phyloP scores from a whole-genome alignment of 306 rosid species.

The Rosa multiflora region DNA sequence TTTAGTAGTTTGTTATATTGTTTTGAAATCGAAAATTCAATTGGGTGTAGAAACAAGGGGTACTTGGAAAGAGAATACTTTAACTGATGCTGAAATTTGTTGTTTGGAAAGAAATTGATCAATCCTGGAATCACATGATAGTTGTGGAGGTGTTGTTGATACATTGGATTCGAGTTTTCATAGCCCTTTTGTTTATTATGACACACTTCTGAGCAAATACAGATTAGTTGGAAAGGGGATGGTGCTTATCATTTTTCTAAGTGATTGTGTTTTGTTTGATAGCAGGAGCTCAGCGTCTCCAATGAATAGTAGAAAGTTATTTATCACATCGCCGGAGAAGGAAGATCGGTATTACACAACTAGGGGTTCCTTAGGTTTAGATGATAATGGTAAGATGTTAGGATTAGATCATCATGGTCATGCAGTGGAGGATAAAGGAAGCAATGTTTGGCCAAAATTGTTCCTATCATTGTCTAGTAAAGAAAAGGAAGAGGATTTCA shows the following conservation, averaged over 20 bases:
- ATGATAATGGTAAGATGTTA: constrained; percentile 46
- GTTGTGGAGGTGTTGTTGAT: constrained; percentile 10
- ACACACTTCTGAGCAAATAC: neutral
- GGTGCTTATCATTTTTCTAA: neutral
- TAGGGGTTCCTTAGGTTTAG: constrained; percentile 54
- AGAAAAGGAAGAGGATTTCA: constrained; percentile 63
- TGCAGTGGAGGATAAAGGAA: constrained; percentile 33
- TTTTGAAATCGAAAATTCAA: neutral
- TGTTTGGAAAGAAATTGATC: constrained; percentile 2
- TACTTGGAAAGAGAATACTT: neutral
- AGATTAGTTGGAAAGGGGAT: neutral
- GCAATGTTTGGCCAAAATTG: constrained; percentile 52
- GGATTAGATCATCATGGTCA: constrained; percentile 36
- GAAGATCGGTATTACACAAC: constrained; percentile 60
- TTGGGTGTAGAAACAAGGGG: neutral
- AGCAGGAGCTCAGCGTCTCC: constrained; percentile 33
- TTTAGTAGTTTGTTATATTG: neutral
- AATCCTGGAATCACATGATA: neutral
- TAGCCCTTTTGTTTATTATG: neutral
- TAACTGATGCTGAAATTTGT: neutral
- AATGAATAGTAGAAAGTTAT: constrained; percentile 27
- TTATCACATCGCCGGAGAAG: constrained; percentile 44
- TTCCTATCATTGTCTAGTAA: constrained; percentile 52
- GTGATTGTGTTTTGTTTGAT: constrained; percentile 6
- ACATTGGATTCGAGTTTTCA: neutral